Evolutionary conservation across 495 filamentous ascomycete genomes (phyloP).

Genomic region (Aspergillus nanangensis): DNA sequence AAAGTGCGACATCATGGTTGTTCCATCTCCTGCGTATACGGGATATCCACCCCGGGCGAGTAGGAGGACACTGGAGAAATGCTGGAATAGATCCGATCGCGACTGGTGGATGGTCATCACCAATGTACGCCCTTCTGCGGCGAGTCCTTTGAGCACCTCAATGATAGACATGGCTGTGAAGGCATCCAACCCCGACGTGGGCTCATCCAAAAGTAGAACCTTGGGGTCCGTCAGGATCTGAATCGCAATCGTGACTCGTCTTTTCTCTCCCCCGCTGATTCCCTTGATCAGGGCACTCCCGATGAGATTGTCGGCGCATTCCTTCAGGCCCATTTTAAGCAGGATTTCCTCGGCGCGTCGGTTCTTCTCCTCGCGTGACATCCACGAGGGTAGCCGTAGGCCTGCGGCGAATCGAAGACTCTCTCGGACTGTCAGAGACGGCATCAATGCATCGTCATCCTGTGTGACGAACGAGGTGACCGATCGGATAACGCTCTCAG

Average conservation of each 20-base stretch:
- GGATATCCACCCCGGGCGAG: conserved; percentile 60
- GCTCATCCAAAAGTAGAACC: conserved; percentile 68
- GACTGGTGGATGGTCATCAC: conserved; percentile 74
- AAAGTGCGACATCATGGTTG: conserved; percentile 65
- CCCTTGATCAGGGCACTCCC: conserved; percentile 68
- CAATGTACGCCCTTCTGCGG: conserved; percentile 68
- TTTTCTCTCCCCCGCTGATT: conserved; percentile 73
- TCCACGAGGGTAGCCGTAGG: conserved; percentile 62
- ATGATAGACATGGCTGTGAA: conserved; percentile 74
- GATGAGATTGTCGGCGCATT: conserved; percentile 70
- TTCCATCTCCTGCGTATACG: conserved; percentile 61
- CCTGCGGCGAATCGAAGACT: conserved; percentile 65
- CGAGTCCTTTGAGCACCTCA: conserved; percentile 61
- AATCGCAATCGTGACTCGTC: conserved; percentile 69
- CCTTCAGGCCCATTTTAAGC: conserved; percentile 69
- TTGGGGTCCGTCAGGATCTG: conserved; percentile 71
- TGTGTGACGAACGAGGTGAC: conserved; percentile 73
- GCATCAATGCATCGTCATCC: conserved; percentile 68
- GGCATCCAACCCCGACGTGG: conserved; percentile 70
- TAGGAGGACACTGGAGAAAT: conserved; percentile 66
- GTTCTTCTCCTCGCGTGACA: conserved; percentile 60
- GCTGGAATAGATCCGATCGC: conserved; percentile 63
- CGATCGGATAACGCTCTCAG: conserved; percentile 59
- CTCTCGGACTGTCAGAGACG: conserved; percentile 70
- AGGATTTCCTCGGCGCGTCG: conserved; percentile 65